A percentile compares a stretch with the other conserved stretches of the same genome.
Conservation (phyloP, 352 stramenopile genomes). For the Pythium apleroticum region DNA sequence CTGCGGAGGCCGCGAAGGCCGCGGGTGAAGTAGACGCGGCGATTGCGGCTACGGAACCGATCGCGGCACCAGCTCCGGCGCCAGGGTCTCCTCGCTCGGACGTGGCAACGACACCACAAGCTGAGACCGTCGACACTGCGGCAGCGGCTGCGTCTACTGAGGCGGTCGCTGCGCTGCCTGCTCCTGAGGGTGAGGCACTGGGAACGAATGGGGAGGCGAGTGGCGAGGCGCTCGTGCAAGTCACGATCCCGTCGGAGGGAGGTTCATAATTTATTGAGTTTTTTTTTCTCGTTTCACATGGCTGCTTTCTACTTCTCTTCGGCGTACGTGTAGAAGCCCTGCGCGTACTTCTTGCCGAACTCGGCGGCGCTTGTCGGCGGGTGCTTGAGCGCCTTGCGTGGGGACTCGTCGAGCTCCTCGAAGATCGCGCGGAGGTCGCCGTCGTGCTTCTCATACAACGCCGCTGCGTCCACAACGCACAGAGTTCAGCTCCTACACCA, state of each 20-base stretch:
- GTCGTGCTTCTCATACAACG: constrained; percentile 63
- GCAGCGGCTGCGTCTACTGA: background rate
- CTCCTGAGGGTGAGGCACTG: background rate
- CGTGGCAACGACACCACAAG: background rate
- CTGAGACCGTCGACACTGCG: background rate
- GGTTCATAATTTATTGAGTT: background rate
- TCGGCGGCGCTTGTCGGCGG: constrained; percentile 54
- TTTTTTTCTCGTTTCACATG: background rate
- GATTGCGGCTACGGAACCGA: constrained; percentile 15
- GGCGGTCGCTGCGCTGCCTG: background rate
- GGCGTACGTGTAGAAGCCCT: constrained; percentile 83
- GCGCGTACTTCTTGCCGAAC: constrained; percentile 79
- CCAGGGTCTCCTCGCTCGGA: background rate
- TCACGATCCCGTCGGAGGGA: background rate
- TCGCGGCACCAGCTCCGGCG: background rate
- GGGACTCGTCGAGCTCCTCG: constrained; percentile 75
- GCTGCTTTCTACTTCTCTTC: constrained; percentile 57
- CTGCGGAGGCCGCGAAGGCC: background rate
- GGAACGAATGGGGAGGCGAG: too few species aligned
- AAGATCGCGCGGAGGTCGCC: constrained; percentile 70
- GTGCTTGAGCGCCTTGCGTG: constrained; percentile 77
- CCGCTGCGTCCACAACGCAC: constrained; percentile 20
- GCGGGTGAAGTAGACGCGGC: constrained; percentile 5
- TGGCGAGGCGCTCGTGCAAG: background rate
- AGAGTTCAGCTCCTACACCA: background rate